Conservation (phyloP, 1,139 yeast species). For the Yamadazyma triangularis region DNA sequence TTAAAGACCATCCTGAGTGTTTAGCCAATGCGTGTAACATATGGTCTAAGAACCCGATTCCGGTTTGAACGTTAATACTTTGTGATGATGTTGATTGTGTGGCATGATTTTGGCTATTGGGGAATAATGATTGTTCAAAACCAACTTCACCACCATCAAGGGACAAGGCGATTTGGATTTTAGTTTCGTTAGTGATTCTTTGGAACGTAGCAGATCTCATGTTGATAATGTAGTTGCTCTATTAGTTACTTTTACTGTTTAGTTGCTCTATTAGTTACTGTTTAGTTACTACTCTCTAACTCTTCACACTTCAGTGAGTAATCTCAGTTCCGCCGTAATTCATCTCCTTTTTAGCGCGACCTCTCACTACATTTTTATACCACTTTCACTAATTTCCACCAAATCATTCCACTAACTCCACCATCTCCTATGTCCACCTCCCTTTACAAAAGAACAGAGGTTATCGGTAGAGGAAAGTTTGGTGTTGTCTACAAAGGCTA, state of each 20-base stretch:
- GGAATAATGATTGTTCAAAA: constrained; percentile 53
- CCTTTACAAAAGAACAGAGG: constrained; percentile 55
- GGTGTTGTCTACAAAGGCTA: constrained; percentile 92
- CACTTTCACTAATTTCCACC: too few species aligned
- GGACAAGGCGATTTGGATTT: constrained; percentile 78
- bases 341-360: too few species aligned
- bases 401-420: too few species aligned
- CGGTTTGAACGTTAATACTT: constrained; percentile 76
- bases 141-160: constrained; percentile 78
- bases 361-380: too few species aligned
- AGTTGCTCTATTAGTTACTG: too few species aligned
- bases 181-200: constrained; percentile 88
- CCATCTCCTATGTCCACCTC: too few species aligned
- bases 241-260: too few species aligned
- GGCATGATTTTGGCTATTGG: constrained; percentile 47
- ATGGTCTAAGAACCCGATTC: constrained; percentile 93
- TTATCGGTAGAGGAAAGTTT: constrained; percentile 93
- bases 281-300: too few species aligned
- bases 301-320: too few species aligned
- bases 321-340: too few species aligned
- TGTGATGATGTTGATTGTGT: constrained; percentile 62
- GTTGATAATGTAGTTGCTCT: too few species aligned
- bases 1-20: constrained; percentile 93
- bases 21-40: constrained; percentile 97
- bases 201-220: constrained; percentile 46